These are phyloP conservation scores for Psilocybe azurescens DNA, from an alignment of 768 basidiomycete species.

Conservation along the genomic window DNA sequence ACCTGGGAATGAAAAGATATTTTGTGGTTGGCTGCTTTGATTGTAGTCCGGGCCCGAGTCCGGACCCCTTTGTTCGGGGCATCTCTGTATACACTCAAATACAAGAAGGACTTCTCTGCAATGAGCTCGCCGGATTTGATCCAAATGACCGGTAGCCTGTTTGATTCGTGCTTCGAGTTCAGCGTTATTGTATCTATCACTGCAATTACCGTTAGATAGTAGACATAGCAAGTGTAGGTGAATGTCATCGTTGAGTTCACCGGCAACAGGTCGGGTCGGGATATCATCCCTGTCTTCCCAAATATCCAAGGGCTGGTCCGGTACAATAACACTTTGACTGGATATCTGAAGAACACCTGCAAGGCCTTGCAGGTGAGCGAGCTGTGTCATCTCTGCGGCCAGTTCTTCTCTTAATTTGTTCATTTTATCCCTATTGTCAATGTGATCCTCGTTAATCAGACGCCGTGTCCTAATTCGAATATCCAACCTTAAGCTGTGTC, in stretches of 20 bases:
- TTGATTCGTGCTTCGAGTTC: not conserved
- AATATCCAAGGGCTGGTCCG: not conserved
- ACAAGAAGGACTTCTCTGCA: slow-evolving; percentile 19
- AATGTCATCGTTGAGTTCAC: not conserved
- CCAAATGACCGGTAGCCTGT: not conserved
- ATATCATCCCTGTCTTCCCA: not conserved
- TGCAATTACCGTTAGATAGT: too few species aligned
- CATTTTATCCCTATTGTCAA: too few species aligned
- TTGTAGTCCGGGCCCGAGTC: not conserved
- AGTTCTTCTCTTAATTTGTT: too few species aligned
- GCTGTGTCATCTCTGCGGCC: too few species aligned
- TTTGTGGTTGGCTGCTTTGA: slow-evolving; percentile 1
- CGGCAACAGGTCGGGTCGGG: not conserved
- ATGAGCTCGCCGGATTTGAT: slow-evolving; percentile 7
- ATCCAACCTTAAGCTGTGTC: not conserved
- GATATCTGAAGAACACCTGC: too few species aligned
- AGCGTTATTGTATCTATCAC: too few species aligned
- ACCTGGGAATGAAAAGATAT: slow-evolving; percentile 2
- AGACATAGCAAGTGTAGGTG: too few species aligned
- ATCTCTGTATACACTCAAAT: not conserved
- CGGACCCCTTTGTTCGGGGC: slow-evolving; percentile 2
- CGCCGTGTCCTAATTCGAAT: not conserved
- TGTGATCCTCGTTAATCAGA: too few species aligned
- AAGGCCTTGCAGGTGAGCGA: too few species aligned
- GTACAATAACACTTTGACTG: too few species aligned